These are phyloP conservation scores for Salvia sclarea DNA, from an alignment of 305 asterid genomes.

Conservation along the genomic window DNA sequence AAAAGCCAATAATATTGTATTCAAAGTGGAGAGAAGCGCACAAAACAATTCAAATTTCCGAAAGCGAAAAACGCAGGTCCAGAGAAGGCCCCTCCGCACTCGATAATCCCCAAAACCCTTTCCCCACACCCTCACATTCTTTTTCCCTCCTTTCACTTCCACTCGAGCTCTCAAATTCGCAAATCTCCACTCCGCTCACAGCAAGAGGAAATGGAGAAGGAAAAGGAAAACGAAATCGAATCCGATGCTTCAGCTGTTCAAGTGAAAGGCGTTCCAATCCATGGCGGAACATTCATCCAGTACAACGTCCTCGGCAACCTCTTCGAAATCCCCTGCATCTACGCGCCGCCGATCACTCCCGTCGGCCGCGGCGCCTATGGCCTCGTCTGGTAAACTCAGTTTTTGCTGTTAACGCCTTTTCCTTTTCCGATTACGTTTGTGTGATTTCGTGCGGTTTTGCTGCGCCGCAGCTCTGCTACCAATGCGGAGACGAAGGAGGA, in stretches of 20 bases:
- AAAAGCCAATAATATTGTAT: not conserved
- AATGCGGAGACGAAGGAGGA: constrained; percentile 72
- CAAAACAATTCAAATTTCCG: constrained; percentile 26
- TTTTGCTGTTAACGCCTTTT: not conserved
- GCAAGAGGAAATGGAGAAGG: constrained; percentile 33
- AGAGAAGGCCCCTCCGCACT: constrained; percentile 17
- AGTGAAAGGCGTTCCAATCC: constrained; percentile 54
- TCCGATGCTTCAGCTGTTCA: constrained; percentile 35
- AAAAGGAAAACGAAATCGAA: constrained; percentile 52
- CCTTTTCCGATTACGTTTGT: not conserved
- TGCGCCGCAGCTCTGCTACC: constrained; percentile 61
- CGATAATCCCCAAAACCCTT: constrained; percentile 29
- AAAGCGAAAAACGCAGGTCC: constrained; percentile 24
- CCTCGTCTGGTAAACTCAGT: constrained; percentile 62
- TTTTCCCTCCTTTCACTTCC: constrained; percentile 37
- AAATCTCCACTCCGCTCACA: constrained; percentile 18
- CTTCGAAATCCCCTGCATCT: constrained; percentile 70
- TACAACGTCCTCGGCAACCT: constrained; percentile 78
- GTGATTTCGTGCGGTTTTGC: constrained; percentile 22
- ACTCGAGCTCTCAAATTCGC: constrained; percentile 31
- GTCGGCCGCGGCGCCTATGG: constrained; percentile 94
- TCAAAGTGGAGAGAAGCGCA: not conserved
- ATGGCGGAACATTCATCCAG: constrained; percentile 64
- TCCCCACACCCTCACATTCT: constrained; percentile 13
- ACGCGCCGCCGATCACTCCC: constrained; percentile 77